These are phyloP conservation scores for Lactarius sp. DNA, from an alignment of 768 basidiomycete species.

Conservation along the genomic window DNA sequence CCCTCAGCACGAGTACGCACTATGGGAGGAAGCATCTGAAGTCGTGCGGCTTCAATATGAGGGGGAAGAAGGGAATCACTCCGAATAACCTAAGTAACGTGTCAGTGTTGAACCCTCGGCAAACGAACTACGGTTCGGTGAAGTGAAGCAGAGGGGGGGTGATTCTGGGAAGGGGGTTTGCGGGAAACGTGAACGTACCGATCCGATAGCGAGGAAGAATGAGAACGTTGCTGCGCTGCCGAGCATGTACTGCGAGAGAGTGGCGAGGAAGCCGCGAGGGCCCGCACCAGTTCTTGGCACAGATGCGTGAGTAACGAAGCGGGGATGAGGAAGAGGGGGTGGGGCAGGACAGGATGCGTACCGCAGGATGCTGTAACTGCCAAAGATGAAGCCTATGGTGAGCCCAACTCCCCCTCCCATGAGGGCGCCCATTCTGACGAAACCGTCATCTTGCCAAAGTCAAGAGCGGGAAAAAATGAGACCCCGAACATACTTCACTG, in stretches of 20 bases:
- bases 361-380: constrained; percentile 88
- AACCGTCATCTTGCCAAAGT: constrained; percentile 9
- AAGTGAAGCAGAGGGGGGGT: neutral
- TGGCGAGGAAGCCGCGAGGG: constrained; percentile 82
- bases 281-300: constrained; percentile 75
- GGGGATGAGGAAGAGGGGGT: neutral
- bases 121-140: neutral
- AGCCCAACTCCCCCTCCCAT: constrained; percentile 94
- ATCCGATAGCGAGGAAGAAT: constrained; percentile 94
- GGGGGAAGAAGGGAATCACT: constrained; percentile 62
- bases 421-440: constrained; percentile 79
- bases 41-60: constrained; percentile 57
- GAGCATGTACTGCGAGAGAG: constrained; percentile 97
- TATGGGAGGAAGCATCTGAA: constrained; percentile 52
- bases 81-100: constrained; percentile 68
- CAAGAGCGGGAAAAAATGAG: constrained; percentile 4
- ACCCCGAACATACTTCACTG: constrained; percentile 54
- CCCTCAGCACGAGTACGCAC: constrained; percentile 66
- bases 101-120: neutral
- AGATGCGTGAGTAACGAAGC: neutral
- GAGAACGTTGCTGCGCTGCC: constrained; percentile 96
- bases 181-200: constrained; percentile 45
- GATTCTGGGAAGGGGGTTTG: neutral
- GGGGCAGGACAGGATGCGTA: constrained; percentile 35
- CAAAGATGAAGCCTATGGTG: constrained; percentile 97